Percentiles rank a stretch among this genome's conserved stretches.
Conservation (phyloP, 2,329 filamentous ascomycete species). For the Fusarium torulosum region DNA sequence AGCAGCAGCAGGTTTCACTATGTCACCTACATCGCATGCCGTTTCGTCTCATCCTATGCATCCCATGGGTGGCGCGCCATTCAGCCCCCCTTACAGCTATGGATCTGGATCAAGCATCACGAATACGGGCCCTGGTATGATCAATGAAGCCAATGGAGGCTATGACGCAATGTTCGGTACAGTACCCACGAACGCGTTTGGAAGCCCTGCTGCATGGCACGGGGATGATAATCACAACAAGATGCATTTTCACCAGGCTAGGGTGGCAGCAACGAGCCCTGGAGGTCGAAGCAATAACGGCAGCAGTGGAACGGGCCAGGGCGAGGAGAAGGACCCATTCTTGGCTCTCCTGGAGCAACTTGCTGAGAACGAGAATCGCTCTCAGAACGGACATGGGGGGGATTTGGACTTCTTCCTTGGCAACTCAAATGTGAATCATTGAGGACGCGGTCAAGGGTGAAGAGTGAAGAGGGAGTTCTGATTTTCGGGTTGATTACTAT, state of each 20-base stretch:
- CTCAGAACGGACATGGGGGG: slow-evolving; percentile 72
- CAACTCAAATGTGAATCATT: slow-evolving; percentile 39
- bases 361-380: slow-evolving; percentile 79
- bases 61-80: slow-evolving; percentile 51
- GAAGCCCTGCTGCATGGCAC: slow-evolving; percentile 66
- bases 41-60: slow-evolving; percentile 48
- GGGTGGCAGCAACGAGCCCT: slow-evolving; percentile 54
- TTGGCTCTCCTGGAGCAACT: slow-evolving; percentile 83
- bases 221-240: slow-evolving; percentile 52
- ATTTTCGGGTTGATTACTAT: not conserved
- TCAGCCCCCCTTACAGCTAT: slow-evolving; percentile 60
- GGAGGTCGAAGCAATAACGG: slow-evolving; percentile 63
- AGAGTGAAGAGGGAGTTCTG: not conserved
- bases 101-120: slow-evolving; percentile 49
- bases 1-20: slow-evolving; percentile 54
- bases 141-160: slow-evolving; percentile 52
- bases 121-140: slow-evolving; percentile 46
- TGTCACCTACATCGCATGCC: slow-evolving; percentile 42
- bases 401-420: slow-evolving; percentile 83
- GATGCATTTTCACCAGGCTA: slow-evolving; percentile 39
- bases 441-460: slow-evolving; percentile 3
- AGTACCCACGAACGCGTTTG: slow-evolving; percentile 65
- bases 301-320: slow-evolving; percentile 61
- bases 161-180: slow-evolving; percentile 73
- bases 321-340: slow-evolving; percentile 84